Base-by-base conservation (phyloP, 23 red algal species). In the Pyropia haitanensis region DNA sequence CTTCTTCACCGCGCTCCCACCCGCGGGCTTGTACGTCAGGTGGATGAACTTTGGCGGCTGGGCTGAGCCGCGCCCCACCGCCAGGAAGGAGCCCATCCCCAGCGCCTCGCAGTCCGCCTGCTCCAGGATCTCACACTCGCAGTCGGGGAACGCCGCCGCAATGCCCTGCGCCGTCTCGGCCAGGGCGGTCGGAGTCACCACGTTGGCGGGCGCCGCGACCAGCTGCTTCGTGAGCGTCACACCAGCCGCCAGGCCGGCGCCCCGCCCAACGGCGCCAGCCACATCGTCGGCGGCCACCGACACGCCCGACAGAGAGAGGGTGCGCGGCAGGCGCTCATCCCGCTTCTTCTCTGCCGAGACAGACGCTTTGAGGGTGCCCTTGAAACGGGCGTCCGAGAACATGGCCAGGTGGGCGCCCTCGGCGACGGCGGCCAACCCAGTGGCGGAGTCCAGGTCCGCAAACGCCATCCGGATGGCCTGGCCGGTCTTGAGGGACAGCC, bases 21-120 rank as follows among this genome's bases (percentile, higher is more conserved):
- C 67, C 9, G 46, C 76, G 13, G 94, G 85, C 32, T 77, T 78
- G 69, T 98, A 98, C 49, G 75, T 91, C 61, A 98, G 65, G 65
- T 98, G 94, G 64, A 98, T 98, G 73, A 98, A 98, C 63, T 98
- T 87, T 15, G 94, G 94, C 39, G 88, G 85, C 68, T 86, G 61
- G 12, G 69, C 52, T 16, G 85, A 90, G 16, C 86, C 94, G 50
- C 79, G 79, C 16, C 73, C 86, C 22, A 98, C 94, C 27, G 77
- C 94, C 19, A 98, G 83, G 57, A 77, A 98, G 7, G 59, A 69
- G 18, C 94, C 94, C 94, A 98, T 98, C 2, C 82, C 82, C 70
- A 91, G 52, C 50, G 69, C 55, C 62, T 91, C 71, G 58, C 94
- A 98, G 51, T 86, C 86, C n/a, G 78, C 75, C 19, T 77, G 67